Base-by-base conservation (phyloP, 2,329 filamentous ascomycete species). In the Metarhizium guizhouense region DNA sequence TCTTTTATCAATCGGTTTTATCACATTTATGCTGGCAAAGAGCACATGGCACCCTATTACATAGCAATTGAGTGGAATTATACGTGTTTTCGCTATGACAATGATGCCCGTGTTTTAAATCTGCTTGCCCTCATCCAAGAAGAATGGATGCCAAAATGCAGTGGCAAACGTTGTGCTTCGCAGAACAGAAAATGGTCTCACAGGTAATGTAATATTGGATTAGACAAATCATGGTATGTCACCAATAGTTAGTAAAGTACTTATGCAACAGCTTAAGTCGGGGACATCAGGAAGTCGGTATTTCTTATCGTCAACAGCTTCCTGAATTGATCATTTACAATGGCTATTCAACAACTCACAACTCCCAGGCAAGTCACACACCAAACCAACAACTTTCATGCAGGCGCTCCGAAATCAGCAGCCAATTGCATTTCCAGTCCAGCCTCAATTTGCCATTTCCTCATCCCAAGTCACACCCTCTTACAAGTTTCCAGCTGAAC, bases 401-500 rank as follows among this genome's bases (percentile, higher is more conserved):
- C 32, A 34, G 10, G 32, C 10, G 10, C 32, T 34, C 32, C 32
- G 32, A 34, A 34, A 7, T 34, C 32, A 34, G 7, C 10, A 34
- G 32, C 32, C 32, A 34, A 5, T 8, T 34, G 32, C 32, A 34
- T 34, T 11, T 34, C 32, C 32, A 11, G 7, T 34, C 38, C 38
- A 40, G 14, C 38, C 2, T 40, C 38, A 40, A 7, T 40, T 40
- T 5, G 2, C 38, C 38, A 30, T 48, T 11, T n/a, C 45, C 13
- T 48, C 45, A 30, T 30, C 11, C 30, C 20, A 6, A 30, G 18
- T 18, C 51, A 30, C 38, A 13, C 29, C 32, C 10, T 29, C 47
- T 51, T 30, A 25, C 48, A 38, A 51, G n/a, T 56, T 40, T 40
- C 62, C 14, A 13, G 43, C 54, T 1, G 59, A 58, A 6, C 57